Base-by-base conservation (phyloP, 2,329 filamentous ascomycete genomes). In the Stachybotrys chlorohalonatus region DNA sequence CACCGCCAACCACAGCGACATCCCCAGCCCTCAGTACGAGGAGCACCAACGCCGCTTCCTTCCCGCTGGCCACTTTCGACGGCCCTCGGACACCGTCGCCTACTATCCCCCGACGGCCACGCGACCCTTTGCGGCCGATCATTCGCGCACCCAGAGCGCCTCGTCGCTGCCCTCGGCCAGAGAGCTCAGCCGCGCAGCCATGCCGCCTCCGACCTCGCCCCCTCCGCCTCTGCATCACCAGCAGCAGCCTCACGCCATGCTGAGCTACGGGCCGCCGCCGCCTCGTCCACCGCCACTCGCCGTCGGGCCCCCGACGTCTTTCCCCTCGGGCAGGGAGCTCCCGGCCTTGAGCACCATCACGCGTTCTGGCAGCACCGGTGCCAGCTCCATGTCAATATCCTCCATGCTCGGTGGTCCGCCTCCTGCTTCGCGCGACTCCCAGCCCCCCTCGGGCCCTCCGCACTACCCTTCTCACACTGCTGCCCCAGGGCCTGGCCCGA, bases 341-440 rank as follows among this genome's bases (percentile, higher is more conserved):
- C 78, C 80, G 1, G 76, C 80, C 1, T 70, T 84, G 11, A 70
- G 73, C 31, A 72, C 77, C 11, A 67, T 83, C 17, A 66, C 75
- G 31, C 73, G 80, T 56, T 70, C 76, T 4, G 74, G 71, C 30
- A 66, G 65, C 54, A 74, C 70, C 54, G 71, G 71, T 0, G 74
- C 75, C 48, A 81, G 78, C 64, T 79, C 77, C 64, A 84, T 84
- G 81, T 83, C 81, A 17, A 83, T 84, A 66, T 82, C 79, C 1
- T 77, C 80, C 6, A 82, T 84, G 79, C 69, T 84, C 6, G 80
- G 80, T 16, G 79, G 77, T 1, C 76, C 78, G 51, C 70, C 74
- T 46, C 67, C 73, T 3, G 66, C 69, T 31, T 68, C 68, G 54
- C 73, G 76, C 52, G 76, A 79, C 45, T 64, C 69, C 11, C 70